A percentile compares a stretch with the other conserved stretches of the same genome.
Conservation (phyloP, 2,329 filamentous ascomycete genomes). For the Botrytis pseudocinerea region DNA sequence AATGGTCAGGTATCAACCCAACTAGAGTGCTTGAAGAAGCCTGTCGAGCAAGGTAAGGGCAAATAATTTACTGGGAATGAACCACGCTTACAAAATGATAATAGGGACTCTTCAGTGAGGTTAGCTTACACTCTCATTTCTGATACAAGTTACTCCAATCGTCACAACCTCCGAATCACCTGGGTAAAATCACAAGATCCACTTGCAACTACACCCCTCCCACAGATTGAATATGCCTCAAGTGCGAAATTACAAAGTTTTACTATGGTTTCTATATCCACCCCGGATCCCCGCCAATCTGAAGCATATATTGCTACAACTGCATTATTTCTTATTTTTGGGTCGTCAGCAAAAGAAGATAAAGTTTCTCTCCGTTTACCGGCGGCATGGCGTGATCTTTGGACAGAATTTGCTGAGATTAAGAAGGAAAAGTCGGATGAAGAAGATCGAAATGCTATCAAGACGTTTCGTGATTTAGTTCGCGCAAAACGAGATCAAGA, state of each 20-base stretch:
- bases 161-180: slow-evolving; percentile 70
- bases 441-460: slow-evolving; percentile 67
- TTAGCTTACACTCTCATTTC: slow-evolving; percentile 71
- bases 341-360: slow-evolving; percentile 77
- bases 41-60: slow-evolving; percentile 70
- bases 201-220: slow-evolving; percentile 42
- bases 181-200: slow-evolving; percentile 76
- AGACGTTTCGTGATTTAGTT: slow-evolving; percentile 68
- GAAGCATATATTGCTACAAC: slow-evolving; percentile 82
- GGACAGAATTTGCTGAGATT: slow-evolving; percentile 71
- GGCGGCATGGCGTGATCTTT: slow-evolving; percentile 79
- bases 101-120: slow-evolving; percentile 68
- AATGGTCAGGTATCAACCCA: slow-evolving; percentile 74
- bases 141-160: slow-evolving; percentile 70
- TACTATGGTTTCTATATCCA: slow-evolving; percentile 73
- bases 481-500: slow-evolving; percentile 68
- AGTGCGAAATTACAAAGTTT: slow-evolving; percentile 59
- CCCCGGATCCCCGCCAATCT: slow-evolving; percentile 76
- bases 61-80: background rate
- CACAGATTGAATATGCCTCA: slow-evolving; percentile 39
- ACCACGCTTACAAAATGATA: slow-evolving; percentile 20
- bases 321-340: slow-evolving; percentile 79
- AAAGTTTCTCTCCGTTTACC: slow-evolving; percentile 80
- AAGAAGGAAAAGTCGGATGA: slow-evolving; percentile 71
- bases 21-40: slow-evolving; percentile 79